These are phyloP conservation scores for Penicillium sumatraense DNA, from an alignment of 2,329 filamentous ascomycete genomes.

Conservation along the genomic window DNA sequence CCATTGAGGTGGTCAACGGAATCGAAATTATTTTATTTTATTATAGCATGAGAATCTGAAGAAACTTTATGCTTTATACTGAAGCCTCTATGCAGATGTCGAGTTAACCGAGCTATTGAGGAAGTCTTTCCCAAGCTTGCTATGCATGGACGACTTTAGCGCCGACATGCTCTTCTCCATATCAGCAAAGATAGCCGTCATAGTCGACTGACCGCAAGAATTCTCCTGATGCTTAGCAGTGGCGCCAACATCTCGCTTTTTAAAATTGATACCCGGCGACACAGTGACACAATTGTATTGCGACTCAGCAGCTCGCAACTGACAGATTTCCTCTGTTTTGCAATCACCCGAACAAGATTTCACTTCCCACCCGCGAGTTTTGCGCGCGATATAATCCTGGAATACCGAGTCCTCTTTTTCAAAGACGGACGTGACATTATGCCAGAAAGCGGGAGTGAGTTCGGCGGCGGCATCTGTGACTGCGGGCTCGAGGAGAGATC, in stretches of 20 bases:
- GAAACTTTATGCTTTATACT: no score
- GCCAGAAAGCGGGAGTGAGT: conserved; percentile 63
- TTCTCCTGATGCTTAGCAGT: conserved; percentile 5
- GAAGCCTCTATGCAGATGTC: conserved; percentile 6
- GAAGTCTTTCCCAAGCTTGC: conserved; percentile 18
- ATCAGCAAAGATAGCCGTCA: conserved; percentile 21
- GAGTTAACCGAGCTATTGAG: conserved; percentile 15
- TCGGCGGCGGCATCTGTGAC: conserved; percentile 46
- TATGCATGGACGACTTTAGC: conserved; percentile 13
- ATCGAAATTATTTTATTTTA: no score
- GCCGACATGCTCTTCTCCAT: conserved; percentile 16
- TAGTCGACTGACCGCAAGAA: conserved; percentile 20
- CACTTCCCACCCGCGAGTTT: conserved; percentile 53
- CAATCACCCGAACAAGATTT: conserved; percentile 50
- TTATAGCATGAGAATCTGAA: no score
- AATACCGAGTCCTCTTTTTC: conserved; percentile 52
- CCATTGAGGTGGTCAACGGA: not conserved
- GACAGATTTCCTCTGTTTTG: conserved; percentile 54
- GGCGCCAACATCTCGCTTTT: conserved; percentile 27
- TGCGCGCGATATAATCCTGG: conserved; percentile 52
- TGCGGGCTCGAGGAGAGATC: conserved; percentile 50
- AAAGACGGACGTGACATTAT: conserved; percentile 57
- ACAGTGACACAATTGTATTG: conserved; percentile 58
- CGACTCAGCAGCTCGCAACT: conserved; percentile 54
- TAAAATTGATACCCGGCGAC: conserved; percentile 39